Evolutionary conservation across 768 basidiomycete genomes (phyloP), one percentile per base, ranked within the genome.

Genomic region (Hydnomerulius pinastri): DNA sequence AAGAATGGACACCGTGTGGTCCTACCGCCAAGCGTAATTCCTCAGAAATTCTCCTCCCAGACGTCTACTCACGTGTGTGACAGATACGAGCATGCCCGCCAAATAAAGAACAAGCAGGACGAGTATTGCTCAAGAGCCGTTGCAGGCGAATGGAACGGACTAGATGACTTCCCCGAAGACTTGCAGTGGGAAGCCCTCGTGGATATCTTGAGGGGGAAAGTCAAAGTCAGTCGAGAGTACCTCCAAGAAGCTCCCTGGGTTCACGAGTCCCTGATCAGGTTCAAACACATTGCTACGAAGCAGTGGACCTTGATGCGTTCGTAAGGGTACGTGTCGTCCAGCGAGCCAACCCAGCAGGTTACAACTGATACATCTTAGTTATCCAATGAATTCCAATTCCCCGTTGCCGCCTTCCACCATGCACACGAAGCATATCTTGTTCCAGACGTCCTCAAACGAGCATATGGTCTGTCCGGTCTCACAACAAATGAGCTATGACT

Each of bases 361-460:
- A 23, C 32, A 17, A 3, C 6, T 41, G 18, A 51, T 25, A 10
- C 5, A 32, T 48, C 4, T 2, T 48, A 89, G 77, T 73, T 92
- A 3, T 81, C 87, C 9, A 89, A 92, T 66, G 90, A 92, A 55
- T 92, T 91, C 73, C 72, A 88, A 53, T 89, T 89, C 69, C 79
- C 84, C 0, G 72, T 90, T 30, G 80, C 87, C 0, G 84, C 85
- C 0, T 81, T 90, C 68, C 89, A 90, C 58, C 89, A 91, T 56
- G 88, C 90, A 1, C 82, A 83, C 35, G 87, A 91, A 57, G 81
- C 89, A 0, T 92, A 87, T 56, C 82, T 92, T 33, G 87, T 91
- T n/a, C 85, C 89, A 2, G 81, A 82, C 21, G 64, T 88, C 1
- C 74, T 92, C 48, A 90, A 90, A 67, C 75, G 77, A 59, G 77